phyloP scores from a whole-genome alignment of 2,329 filamentous ascomycete species.

The Colletotrichum filicis region DNA sequence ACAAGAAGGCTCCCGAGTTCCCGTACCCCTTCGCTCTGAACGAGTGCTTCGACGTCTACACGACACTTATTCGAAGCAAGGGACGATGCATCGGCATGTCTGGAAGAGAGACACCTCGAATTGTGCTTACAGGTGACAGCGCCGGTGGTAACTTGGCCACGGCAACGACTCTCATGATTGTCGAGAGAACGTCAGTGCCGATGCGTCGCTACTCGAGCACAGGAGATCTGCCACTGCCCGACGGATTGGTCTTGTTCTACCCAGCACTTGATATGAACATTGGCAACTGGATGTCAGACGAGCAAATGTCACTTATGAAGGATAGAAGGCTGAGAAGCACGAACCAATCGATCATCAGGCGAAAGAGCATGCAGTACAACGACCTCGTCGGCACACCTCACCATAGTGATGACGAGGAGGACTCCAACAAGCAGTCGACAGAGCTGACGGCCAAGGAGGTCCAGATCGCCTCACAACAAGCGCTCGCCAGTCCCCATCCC shows the following conservation, averaged over 20 bases:
- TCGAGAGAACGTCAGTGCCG: slow-evolving; percentile 72
- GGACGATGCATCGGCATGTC: slow-evolving; percentile 58
- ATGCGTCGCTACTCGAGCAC: slow-evolving; percentile 66
- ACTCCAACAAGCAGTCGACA: slow-evolving; percentile 47
- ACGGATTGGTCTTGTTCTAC: slow-evolving; percentile 87
- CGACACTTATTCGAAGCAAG: slow-evolving; percentile 48
- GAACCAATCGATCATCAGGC: slow-evolving; percentile 80
- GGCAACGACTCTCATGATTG: slow-evolving; percentile 86
- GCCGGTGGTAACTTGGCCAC: slow-evolving; percentile 64
- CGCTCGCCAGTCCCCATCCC: slow-evolving; percentile 52
- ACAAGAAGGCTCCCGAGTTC: slow-evolving; percentile 67
- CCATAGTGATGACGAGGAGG: slow-evolving; percentile 79
- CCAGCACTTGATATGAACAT: slow-evolving; percentile 97
- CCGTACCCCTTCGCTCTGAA: slow-evolving; percentile 60
- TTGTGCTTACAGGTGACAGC: slow-evolving; percentile 60
- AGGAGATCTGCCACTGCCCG: slow-evolving; percentile 75
- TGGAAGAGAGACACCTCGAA: slow-evolving; percentile 47
- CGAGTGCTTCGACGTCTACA: slow-evolving; percentile 61
- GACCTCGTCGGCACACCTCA: slow-evolving; percentile 86
- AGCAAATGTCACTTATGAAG: slow-evolving; percentile 94
- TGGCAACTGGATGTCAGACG: slow-evolving; percentile 98
- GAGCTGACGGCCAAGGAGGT: slow-evolving; percentile 34
- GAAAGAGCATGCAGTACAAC: slow-evolving; percentile 91
- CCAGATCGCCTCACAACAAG: slow-evolving; percentile 35
- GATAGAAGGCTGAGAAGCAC: slow-evolving; percentile 82